Base-by-base conservation (phyloP, 164 flowering plant species). In the Berberis thunbergii region DNA sequence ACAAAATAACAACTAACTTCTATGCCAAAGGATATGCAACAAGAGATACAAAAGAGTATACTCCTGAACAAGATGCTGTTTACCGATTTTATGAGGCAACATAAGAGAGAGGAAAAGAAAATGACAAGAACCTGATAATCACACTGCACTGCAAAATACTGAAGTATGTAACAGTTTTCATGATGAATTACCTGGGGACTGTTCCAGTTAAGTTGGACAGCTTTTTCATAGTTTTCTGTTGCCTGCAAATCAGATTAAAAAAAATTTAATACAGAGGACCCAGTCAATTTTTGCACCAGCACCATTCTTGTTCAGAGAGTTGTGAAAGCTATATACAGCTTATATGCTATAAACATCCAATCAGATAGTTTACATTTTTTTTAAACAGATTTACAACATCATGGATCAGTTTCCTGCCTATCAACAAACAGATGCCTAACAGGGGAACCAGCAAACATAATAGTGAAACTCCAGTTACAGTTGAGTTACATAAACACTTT, bases 171-270 rank as follows among this genome's bases (percentile, higher is more conserved):
- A 50, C 26, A 26, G 26, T 26, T 26, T 26, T 26, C 26, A 26
- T 26, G 26, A 26, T 12, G 49, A 59, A 64, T n/a, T 79, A 89
- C 99, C 96, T 94, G 99, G 43, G 97, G 97, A 77, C 99, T 91
- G 69, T 94, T 94, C 99, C 97, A 94, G 71, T 91, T 91, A 56
- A 91, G 88, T 66, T 85, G 87, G 65, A 94, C 97, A 41, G 99
- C 96, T 76, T 78, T 87, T 70, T 81, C 97, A 76, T 94, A 91
- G 75, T 87, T 85, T 55, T 77, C 79, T 45, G 96, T 89, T 58
- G 97, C 96, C 97, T 94, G 83, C 63, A 0, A 26, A 26, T 26
- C 26, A 26, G 26, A 26, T 26, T 26, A 26, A 26, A 26, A 26
- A 26, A 26, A 0, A 0, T 26, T 26, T 0, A 26, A 26, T 26